Percentiles rank a stretch among this genome's conserved stretches.
phyloP scores from a whole-genome alignment of 495 filamentous ascomycete species.

The Staphylotrichum longicolle region DNA sequence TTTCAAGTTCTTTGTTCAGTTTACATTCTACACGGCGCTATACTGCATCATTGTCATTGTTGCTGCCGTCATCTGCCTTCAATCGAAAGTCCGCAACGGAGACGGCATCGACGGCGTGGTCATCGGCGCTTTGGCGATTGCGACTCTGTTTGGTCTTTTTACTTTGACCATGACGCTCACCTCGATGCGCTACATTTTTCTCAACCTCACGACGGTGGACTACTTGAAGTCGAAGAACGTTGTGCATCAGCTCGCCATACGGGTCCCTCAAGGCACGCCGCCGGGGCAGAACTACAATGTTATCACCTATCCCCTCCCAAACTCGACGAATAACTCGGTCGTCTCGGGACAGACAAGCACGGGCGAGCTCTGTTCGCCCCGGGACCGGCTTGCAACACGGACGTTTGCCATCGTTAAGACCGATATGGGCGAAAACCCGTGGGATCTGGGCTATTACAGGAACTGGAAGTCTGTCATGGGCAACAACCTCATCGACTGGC shows the following conservation, averaged over 20 bases:
- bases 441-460: slow-evolving; percentile 61
- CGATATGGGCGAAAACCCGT: slow-evolving; percentile 73
- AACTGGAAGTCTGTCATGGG: slow-evolving; percentile 81
- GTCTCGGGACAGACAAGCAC: slow-evolving; percentile 6
- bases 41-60: slow-evolving; percentile 66
- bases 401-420: slow-evolving; percentile 77
- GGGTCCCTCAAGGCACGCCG: slow-evolving; percentile 55
- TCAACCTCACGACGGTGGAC: slow-evolving; percentile 82
- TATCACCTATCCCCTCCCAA: slow-evolving; percentile 44
- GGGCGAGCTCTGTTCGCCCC: slow-evolving; percentile 14
- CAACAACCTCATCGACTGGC: slow-evolving; percentile 63
- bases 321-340: slow-evolving; percentile 21
- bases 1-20: slow-evolving; percentile 90
- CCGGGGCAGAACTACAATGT: slow-evolving; percentile 39
- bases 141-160: slow-evolving; percentile 73
- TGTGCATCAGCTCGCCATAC: slow-evolving; percentile 72
- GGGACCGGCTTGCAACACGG: slow-evolving; percentile 51
- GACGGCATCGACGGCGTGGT: slow-evolving; percentile 37
- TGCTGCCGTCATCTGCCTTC: slow-evolving; percentile 36
- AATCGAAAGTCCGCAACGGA: slow-evolving; percentile 25
- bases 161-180: slow-evolving; percentile 68
- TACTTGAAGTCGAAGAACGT: slow-evolving; percentile 59
- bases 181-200: slow-evolving; percentile 62
- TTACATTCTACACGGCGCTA: slow-evolving; percentile 65
- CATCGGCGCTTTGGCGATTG: slow-evolving; percentile 40